Percentiles rank a stretch among this genome's conserved stretches.
phyloP scores from a whole-genome alignment of 768 basidiomycete species.

The Gyrodon lividus region DNA sequence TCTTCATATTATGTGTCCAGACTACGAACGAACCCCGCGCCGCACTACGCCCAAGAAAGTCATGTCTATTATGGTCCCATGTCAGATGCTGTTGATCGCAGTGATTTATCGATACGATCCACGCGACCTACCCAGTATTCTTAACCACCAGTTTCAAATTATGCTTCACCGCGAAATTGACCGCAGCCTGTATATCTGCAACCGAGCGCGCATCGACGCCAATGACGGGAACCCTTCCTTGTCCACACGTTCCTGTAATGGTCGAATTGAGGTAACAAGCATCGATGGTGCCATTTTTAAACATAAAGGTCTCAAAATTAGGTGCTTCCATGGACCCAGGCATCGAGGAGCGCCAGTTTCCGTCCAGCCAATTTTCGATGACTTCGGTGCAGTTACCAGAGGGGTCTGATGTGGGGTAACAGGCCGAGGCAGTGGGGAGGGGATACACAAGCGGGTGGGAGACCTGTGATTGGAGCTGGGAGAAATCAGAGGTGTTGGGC shows the following conservation, averaged over 20 bases:
- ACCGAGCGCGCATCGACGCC: slow-evolving; percentile 22
- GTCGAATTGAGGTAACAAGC: slow-evolving; percentile 34
- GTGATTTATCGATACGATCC: neutral
- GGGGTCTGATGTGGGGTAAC: slow-evolving; percentile 37
- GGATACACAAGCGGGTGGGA: slow-evolving; percentile 47
- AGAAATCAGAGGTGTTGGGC: slow-evolving; percentile 38
- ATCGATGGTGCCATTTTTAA: slow-evolving; percentile 46
- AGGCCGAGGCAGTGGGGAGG: slow-evolving; percentile 38
- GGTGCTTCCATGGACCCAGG: slow-evolving; percentile 39
- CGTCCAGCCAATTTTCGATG: slow-evolving; percentile 26
- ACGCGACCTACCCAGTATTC: slow-evolving; percentile 18
- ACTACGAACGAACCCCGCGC: slow-evolving; percentile 38
- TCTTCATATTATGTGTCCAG: slow-evolving; percentile 43
- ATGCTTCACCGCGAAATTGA: slow-evolving; percentile 19
- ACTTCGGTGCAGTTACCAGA: slow-evolving; percentile 41
- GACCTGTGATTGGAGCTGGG: slow-evolving; percentile 33
- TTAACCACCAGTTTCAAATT: slow-evolving; percentile 22
- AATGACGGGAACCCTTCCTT: slow-evolving; percentile 20
- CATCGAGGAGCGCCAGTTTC: slow-evolving; percentile 40
- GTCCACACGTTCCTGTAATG: slow-evolving; percentile 18
- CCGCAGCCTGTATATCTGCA: slow-evolving; percentile 18
- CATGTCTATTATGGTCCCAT: slow-evolving; percentile 25
- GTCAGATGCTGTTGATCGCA: neutral
- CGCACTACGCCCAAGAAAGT: slow-evolving; percentile 39
- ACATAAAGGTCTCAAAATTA: slow-evolving; percentile 35